These are phyloP conservation scores for Flaveria sonorensis DNA, from an alignment of 129 eudicot species.

Conservation along the genomic window DNA sequence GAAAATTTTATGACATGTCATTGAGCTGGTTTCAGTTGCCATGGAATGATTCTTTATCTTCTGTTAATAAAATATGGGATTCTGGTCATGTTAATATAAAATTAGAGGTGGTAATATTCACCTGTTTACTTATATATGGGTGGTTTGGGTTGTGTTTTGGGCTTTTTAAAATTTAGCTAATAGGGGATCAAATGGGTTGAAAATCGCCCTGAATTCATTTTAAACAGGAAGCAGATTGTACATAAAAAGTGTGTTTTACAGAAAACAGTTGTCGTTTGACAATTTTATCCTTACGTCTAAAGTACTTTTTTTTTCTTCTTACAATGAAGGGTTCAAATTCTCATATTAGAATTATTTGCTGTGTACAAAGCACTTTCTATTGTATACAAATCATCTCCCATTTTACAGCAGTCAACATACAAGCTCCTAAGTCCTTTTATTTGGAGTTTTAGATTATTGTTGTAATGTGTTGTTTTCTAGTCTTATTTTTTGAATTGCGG, in stretches of 20 bases:
- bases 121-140: background rate
- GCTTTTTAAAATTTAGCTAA: background rate
- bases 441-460: background rate
- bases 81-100: background rate
- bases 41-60: background rate
- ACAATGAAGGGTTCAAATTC: background rate
- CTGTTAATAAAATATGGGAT: background rate
- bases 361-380: background rate
- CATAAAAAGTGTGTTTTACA: background rate
- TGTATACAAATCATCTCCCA: background rate
- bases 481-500: no score
- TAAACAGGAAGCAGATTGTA: background rate
- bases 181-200: background rate
- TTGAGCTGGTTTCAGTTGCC: constrained; percentile 13
- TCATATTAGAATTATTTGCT: background rate
- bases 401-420: background rate
- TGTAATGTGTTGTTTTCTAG: background rate
- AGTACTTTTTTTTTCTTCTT: background rate
- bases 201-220: background rate
- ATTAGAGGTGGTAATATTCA: background rate
- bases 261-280: background rate
- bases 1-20: constrained; percentile 3
- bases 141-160: background rate
- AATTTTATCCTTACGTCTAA: background rate
- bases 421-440: background rate